Percentiles rank a stretch among this genome's conserved stretches.
These are phyloP conservation scores for Plasmodium malariae DNA, from an alignment of 169 alveolate genomes.

Conservation along the genomic window DNA sequence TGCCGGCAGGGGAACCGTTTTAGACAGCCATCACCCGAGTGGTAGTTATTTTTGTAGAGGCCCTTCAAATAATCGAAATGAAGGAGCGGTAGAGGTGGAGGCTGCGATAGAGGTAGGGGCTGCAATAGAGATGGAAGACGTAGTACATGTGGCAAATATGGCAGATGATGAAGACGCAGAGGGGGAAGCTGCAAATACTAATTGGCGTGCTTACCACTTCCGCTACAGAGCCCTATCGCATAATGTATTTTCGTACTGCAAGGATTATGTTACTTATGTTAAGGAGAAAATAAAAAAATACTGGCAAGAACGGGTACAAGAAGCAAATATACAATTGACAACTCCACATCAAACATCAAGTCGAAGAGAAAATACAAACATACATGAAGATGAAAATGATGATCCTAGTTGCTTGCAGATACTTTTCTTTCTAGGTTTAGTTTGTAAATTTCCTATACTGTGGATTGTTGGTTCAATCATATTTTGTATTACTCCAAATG, in stretches of 20 bases:
- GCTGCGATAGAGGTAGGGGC: not conserved
- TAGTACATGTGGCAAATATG: not conserved
- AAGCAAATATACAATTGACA: slow-evolving; percentile 58
- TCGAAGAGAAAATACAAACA: not conserved
- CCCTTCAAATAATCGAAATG: not conserved
- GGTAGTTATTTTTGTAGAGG: not conserved
- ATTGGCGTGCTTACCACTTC: not conserved
- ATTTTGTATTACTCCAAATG: slow-evolving; percentile 67
- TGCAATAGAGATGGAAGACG: no score
- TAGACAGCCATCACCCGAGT: no score
- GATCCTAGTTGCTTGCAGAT: slow-evolving; percentile 73
- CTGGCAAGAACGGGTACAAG: slow-evolving; percentile 62
- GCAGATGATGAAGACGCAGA: not conserved
- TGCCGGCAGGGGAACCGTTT: not conserved
- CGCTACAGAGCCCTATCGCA: not conserved
- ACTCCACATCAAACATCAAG: slow-evolving; percentile 39
- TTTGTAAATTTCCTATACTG: slow-evolving; percentile 69
- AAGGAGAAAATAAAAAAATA: slow-evolving; percentile 71
- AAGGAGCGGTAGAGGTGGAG: not conserved
- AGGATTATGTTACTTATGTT: slow-evolving; percentile 3
- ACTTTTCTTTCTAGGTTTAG: slow-evolving; percentile 50
- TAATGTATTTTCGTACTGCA: not conserved
- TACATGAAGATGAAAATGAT: slow-evolving; percentile 52
- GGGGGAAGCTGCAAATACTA: not conserved
- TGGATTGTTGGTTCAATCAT: slow-evolving; percentile 67